Conservation (phyloP, 176 grass and related monocot genomes). For the Neostapfia colusana region DNA sequence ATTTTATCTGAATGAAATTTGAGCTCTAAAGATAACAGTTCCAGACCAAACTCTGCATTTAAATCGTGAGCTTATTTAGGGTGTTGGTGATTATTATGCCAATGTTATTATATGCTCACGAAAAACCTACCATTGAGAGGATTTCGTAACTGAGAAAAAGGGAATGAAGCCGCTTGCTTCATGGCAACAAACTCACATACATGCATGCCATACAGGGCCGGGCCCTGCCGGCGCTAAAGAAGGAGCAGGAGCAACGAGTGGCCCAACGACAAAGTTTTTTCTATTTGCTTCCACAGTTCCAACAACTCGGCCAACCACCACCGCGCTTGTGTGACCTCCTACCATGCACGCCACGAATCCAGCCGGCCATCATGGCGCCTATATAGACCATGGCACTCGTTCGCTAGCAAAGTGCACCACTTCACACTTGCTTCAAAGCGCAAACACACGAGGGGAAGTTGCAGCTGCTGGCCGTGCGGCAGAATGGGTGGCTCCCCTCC, state of each 20-base stretch:
- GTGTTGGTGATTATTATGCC: neutral
- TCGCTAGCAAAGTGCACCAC: slow-evolving; percentile 36
- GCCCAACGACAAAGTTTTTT: slow-evolving; percentile 19
- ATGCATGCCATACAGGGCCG: neutral
- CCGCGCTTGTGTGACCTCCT: slow-evolving; percentile 49
- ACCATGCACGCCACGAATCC: slow-evolving; percentile 54
- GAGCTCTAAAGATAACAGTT: neutral
- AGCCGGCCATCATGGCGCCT: slow-evolving; percentile 27
- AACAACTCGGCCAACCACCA: slow-evolving; percentile 61
- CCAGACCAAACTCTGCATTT: neutral
- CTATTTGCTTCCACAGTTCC: slow-evolving; percentile 19
- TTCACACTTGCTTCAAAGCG: slow-evolving; percentile 47
- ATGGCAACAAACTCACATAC: neutral
- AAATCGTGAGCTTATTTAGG: neutral
- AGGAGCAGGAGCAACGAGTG: slow-evolving; percentile 26
- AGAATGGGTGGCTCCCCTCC: neutral
- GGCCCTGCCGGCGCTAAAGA: neutral
- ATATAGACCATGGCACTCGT: slow-evolving; percentile 47
- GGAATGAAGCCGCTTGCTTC: neutral
- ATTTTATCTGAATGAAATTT: neutral
- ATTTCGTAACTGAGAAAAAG: neutral
- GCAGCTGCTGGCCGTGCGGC: neutral
- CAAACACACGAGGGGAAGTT: slow-evolving; percentile 14
- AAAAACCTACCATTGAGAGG: too few species aligned
- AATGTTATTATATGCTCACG: too few species aligned